Evolutionary conservation across 306 rosid genomes (phyloP).

Genomic region (Cucumis hystrix): DNA sequence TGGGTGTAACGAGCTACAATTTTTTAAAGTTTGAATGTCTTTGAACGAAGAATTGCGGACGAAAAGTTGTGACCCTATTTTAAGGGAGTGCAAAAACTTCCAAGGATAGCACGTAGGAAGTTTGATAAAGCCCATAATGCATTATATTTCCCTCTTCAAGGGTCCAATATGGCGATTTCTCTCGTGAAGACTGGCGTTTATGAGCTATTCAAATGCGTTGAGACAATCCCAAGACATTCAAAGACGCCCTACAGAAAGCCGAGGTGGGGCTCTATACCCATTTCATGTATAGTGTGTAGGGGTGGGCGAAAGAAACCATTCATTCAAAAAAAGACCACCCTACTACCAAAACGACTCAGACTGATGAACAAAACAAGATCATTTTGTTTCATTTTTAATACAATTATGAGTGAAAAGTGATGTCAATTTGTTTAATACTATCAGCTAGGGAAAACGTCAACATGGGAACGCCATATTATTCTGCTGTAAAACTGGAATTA

Average conservation of each 20-base stretch:
- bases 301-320: too few species aligned
- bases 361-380: too few species aligned
- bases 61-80: background rate
- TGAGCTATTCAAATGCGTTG: background rate
- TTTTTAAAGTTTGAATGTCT: background rate
- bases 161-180: background rate
- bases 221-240: background rate
- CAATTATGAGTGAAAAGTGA: background rate
- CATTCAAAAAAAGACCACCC: too few species aligned
- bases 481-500: background rate
- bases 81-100: background rate
- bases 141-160: background rate
- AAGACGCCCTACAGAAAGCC: background rate
- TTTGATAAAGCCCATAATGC: background rate
- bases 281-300: too few species aligned
- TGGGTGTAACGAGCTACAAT: background rate
- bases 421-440: background rate
- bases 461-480: background rate
- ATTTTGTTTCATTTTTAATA: too few species aligned
- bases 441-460: background rate
- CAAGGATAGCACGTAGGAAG: background rate
- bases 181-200: background rate
- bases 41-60: background rate
- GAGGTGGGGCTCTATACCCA: too few species aligned
- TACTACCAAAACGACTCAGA: too few species aligned